Evolutionary conservation across 1,139 yeast species (phyloP).

Genomic region (Protomyces gravidus): DNA sequence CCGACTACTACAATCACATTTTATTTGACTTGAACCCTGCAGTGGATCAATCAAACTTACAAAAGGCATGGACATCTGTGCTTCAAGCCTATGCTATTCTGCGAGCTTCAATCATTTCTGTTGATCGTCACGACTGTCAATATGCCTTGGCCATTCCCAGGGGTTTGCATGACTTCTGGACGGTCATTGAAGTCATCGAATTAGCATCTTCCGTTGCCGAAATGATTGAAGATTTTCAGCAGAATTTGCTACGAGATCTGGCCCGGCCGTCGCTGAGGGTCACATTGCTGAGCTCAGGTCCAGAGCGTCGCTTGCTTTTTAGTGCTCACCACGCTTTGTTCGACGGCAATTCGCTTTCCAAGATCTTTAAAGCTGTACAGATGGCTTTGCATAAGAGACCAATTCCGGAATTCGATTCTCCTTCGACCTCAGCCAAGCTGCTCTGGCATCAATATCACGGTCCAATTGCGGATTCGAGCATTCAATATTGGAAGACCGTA

Average conservation of each 20-base stretch:
- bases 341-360: slow-evolving; percentile 31
- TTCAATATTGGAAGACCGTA: slow-evolving; percentile 4
- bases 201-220: slow-evolving; percentile 19
- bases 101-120: slow-evolving; percentile 34
- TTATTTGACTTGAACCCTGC: slow-evolving; percentile 27
- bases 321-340: slow-evolving; percentile 35
- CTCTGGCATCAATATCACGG: slow-evolving; percentile 9
- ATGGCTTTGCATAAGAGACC: neutral
- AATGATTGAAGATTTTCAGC: neutral
- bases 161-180: neutral
- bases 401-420: neutral
- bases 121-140: slow-evolving; percentile 17
- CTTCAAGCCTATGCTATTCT: slow-evolving; percentile 31
- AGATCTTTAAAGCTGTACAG: slow-evolving; percentile 6
- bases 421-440: neutral
- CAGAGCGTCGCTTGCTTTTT: slow-evolving; percentile 23
- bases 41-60: slow-evolving; percentile 8
- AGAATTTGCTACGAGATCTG: neutral
- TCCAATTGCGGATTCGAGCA: neutral
- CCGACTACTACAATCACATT: slow-evolving; percentile 33
- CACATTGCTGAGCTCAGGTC: neutral
- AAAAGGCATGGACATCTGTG: slow-evolving; percentile 29
- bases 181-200: slow-evolving; percentile 22
- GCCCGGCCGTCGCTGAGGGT: slow-evolving; percentile 4
- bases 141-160: slow-evolving; percentile 31